Percentiles rank a stretch among this genome's conserved stretches.
Conservation (phyloP, 805 yeast genomes). For the Schwanniomyces occidentalis region DNA sequence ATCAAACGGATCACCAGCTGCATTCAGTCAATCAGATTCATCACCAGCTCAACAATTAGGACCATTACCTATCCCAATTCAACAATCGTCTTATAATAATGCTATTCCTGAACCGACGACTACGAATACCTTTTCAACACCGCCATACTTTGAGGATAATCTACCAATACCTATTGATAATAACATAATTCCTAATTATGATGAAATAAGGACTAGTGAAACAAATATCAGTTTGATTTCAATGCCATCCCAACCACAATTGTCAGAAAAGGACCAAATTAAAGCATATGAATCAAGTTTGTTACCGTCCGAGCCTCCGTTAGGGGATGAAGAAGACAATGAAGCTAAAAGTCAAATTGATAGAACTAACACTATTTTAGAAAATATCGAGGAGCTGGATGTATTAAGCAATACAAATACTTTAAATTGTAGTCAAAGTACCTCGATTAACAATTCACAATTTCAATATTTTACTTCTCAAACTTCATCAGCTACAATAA, state of each 20-base stretch:
- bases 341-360: neutral
- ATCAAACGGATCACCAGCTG: slow-evolving; percentile 10
- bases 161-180: slow-evolving; percentile 5
- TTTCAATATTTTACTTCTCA: slow-evolving; percentile 12
- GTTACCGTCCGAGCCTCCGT: slow-evolving; percentile 56
- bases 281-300: slow-evolving; percentile 56
- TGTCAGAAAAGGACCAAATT: slow-evolving; percentile 60
- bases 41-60: slow-evolving; percentile 6
- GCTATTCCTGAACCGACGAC: slow-evolving; percentile 18
- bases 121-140: slow-evolving; percentile 23
- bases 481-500: slow-evolving; percentile 1
- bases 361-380: slow-evolving; percentile 2
- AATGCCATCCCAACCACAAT: slow-evolving; percentile 14
- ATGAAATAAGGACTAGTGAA: slow-evolving; percentile 13
- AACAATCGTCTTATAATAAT: slow-evolving; percentile 10
- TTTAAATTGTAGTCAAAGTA: neutral
- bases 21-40: slow-evolving; percentile 5
- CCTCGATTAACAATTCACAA: slow-evolving; percentile 2
- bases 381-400: slow-evolving; percentile 4
- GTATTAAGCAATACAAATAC: neutral
- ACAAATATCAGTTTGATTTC: slow-evolving; percentile 8
- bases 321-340: slow-evolving; percentile 12
- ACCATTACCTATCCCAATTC: slow-evolving; percentile 2
- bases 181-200: slow-evolving; percentile 23
- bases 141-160: slow-evolving; percentile 25